phyloP scores from a whole-genome alignment of 2,329 filamentous ascomycete species.

The Aureobasidium namibiae region DNA sequence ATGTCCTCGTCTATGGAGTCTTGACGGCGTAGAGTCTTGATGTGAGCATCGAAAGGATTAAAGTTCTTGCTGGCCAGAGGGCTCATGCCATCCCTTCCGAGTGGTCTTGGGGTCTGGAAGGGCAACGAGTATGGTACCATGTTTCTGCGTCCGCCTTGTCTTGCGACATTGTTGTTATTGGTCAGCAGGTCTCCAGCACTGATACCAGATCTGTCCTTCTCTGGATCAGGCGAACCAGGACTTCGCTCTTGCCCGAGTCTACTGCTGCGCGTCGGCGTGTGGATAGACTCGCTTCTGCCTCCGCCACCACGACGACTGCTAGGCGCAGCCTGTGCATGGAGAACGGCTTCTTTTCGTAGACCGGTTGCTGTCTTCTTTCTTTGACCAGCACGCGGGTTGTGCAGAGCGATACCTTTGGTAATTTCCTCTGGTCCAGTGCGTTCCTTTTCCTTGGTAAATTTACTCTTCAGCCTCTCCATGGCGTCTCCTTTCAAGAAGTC shows the following conservation, averaged over 20 bases:
- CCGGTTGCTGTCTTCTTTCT: constrained; percentile 65
- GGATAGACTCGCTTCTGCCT: constrained; percentile 6
- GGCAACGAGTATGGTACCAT: constrained; percentile 41
- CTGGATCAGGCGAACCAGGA: background rate
- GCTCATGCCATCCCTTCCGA: constrained; percentile 30
- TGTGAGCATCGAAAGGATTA: constrained; percentile 31
- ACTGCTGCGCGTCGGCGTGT: background rate
- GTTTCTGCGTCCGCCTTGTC: constrained; percentile 46
- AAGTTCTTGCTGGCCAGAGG: constrained; percentile 38
- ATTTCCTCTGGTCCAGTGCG: constrained; percentile 72
- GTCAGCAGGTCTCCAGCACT: constrained; percentile 63
- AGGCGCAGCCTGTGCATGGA: constrained; percentile 53
- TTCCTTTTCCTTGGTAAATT: constrained; percentile 72
- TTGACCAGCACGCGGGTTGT: constrained; percentile 63
- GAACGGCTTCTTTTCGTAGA: constrained; percentile 68
- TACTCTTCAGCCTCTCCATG: constrained; percentile 78
- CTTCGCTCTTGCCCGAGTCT: background rate
- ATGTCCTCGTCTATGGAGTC: constrained; percentile 83
- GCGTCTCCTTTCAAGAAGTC: constrained; percentile 82
- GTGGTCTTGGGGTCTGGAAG: constrained; percentile 32
- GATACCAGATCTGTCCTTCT: constrained; percentile 32
- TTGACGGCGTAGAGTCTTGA: constrained; percentile 53
- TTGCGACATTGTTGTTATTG: constrained; percentile 59
- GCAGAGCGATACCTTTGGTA: constrained; percentile 87
- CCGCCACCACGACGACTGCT: constrained; percentile 5